phyloP scores from a whole-genome alignment of 2,329 filamentous ascomycete species.

The Ramularia collo-cygni region DNA sequence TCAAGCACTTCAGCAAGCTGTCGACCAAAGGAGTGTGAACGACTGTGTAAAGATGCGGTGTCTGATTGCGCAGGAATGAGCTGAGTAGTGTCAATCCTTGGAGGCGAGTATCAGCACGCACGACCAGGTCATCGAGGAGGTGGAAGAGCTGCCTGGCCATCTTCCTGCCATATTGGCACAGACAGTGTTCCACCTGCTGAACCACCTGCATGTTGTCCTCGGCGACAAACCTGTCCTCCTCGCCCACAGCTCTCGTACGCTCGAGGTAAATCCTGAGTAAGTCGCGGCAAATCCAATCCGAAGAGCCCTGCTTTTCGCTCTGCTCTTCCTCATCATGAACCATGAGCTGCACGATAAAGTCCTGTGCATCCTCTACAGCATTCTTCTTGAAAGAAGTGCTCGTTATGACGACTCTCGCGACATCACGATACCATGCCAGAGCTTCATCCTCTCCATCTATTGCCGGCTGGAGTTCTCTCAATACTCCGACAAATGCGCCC shows the following conservation, averaged over 20 bases:
- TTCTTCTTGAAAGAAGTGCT: slow-evolving; percentile 55
- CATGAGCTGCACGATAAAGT: slow-evolving; percentile 59
- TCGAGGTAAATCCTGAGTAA: slow-evolving; percentile 39
- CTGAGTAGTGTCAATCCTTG: slow-evolving; percentile 61
- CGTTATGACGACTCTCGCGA: slow-evolving; percentile 51
- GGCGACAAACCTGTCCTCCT: slow-evolving; percentile 30
- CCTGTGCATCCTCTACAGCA: slow-evolving; percentile 57
- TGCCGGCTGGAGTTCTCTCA: slow-evolving; percentile 57
- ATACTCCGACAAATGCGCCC: slow-evolving; percentile 61
- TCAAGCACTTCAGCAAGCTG: slow-evolving; percentile 65
- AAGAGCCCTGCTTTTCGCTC: slow-evolving; percentile 45
- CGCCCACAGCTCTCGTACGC: slow-evolving; percentile 34
- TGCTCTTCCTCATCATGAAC: slow-evolving; percentile 55
- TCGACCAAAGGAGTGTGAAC: slow-evolving; percentile 65
- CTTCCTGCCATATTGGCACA: slow-evolving; percentile 55
- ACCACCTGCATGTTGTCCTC: slow-evolving; percentile 42
- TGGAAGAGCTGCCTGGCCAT: slow-evolving; percentile 64
- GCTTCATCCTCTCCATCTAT: slow-evolving; percentile 58
- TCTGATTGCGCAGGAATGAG: slow-evolving; percentile 66
- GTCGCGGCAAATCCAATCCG: slow-evolving; percentile 54
- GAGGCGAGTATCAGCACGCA: slow-evolving; percentile 57
- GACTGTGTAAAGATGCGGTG: slow-evolving; percentile 71
- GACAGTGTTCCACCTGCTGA: slow-evolving; percentile 47
- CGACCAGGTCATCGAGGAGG: slow-evolving; percentile 58
- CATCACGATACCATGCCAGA: slow-evolving; percentile 64